These are phyloP conservation scores for Nicotiana otophora DNA, from an alignment of 257 asterid genomes.

Conservation along the genomic window DNA sequence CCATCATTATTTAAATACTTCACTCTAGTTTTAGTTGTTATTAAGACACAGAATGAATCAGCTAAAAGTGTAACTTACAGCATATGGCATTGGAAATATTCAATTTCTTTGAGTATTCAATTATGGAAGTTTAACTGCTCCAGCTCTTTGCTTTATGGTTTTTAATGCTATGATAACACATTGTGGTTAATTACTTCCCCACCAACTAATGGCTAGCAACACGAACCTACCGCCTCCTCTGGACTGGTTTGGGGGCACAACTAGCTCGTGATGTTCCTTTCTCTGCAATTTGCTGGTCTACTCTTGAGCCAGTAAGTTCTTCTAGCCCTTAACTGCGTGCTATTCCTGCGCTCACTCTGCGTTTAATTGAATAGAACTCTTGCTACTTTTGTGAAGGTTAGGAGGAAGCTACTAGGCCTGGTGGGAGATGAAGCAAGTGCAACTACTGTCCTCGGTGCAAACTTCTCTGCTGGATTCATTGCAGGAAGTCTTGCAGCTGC, in stretches of 20 bases:
- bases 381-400: conserved; percentile 39
- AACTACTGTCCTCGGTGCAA: conserved; percentile 53
- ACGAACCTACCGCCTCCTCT: conserved; percentile 54
- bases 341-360: not conserved
- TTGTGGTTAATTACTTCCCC: not conserved
- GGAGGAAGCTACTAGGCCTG: conserved; percentile 55
- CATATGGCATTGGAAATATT: not conserved
- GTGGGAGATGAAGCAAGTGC: conserved; percentile 46
- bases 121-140: not conserved
- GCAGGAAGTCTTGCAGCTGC: conserved; percentile 91
- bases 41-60: not conserved
- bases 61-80: not conserved
- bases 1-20: not conserved
- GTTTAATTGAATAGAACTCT: not conserved
- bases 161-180: not conserved
- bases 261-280: conserved; percentile 92
- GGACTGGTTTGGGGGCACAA: conserved; percentile 95
- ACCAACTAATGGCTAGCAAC: conserved; percentile 24
- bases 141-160: not conserved
- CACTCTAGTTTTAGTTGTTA: not conserved
- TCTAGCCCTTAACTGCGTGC: not conserved
- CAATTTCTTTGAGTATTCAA: not conserved
- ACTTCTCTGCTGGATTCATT: conserved; percentile 66
- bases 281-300: conserved; percentile 90
- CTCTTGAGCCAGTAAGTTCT: conserved; percentile 76